Base-by-base conservation (phyloP, 495 filamentous ascomycete genomes). In the Beverwykella pulmonaria region DNA sequence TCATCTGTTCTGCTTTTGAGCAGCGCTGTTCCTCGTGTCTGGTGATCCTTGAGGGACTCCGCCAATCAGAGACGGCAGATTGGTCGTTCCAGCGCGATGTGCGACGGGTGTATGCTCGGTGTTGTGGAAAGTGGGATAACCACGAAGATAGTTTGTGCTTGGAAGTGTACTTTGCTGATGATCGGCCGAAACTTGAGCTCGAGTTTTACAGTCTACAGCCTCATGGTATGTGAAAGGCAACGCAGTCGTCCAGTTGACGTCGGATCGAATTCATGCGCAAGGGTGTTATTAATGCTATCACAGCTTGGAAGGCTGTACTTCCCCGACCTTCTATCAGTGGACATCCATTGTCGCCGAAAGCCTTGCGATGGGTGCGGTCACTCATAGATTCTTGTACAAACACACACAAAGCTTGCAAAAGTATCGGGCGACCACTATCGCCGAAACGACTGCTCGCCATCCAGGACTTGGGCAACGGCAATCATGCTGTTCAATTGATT, bases 291-390 rank as follows among this genome's bases (percentile, higher is more conserved):
- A 25, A 52, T 26, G 15, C 2, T 52, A 3, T 26, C 12, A 14
- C 23, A 52, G 48, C 2, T 10, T 59, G 25, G 56, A 46, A 47
- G 41, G 56, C 56, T 2, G 19, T 59, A 46, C 30, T 59, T 4
- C 56, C 56, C 9, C 56, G 32, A 2, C 39, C 56, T 59, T 59
- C 56, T 17, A 59, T 59, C 26, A 59, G 36, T 32, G 36, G 36
- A 2, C 56, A 47, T 47, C 56, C 32, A 1, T 47, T 59, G 9
- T 26, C 34, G 5, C 56, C 36, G 3, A 8, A 46, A 23, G 25
- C 26, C 3, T 22, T 49, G 22, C 19, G 10, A 4, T 59, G 56
- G 56, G 56, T 59, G 8, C 26, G 25, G 6, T 46, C 56, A 23
- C 56, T 59, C 17, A 10, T 59, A 10, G 32, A 59, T n/a, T 25